These are phyloP conservation scores for Phytophthora colocasiae DNA, from an alignment of 352 stramenopile genomes.

Conservation along the genomic window DNA sequence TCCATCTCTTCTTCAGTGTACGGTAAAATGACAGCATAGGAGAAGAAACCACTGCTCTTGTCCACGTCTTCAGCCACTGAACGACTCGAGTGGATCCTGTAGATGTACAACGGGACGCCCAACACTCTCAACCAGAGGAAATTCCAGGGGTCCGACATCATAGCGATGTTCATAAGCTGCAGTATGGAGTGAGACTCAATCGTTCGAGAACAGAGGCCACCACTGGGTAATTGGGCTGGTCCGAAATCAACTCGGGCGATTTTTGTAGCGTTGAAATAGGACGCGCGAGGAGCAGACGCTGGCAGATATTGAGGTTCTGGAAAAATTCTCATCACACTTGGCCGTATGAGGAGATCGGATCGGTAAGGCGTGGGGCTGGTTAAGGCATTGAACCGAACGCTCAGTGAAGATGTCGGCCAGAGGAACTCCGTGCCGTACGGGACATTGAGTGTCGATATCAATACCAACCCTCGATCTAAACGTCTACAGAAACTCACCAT, in stretches of 20 bases:
- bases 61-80: not conserved
- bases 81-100: slow-evolving; percentile 19
- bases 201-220: slow-evolving; percentile 9
- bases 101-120: slow-evolving; percentile 42
- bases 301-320: not conserved
- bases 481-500: slow-evolving; percentile 1
- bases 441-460: slow-evolving; percentile 10
- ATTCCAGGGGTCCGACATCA: slow-evolving; percentile 59
- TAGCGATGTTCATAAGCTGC: slow-evolving; percentile 50
- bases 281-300: too few species aligned
- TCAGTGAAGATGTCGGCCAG: slow-evolving; percentile 27
- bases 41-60: not conserved
- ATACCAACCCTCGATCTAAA: not conserved
- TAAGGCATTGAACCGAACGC: slow-evolving; percentile 27
- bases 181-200: slow-evolving; percentile 23
- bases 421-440: slow-evolving; percentile 21
- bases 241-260: too few species aligned
- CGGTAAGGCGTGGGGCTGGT: not conserved
- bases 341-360: not conserved
- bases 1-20: slow-evolving; percentile 38
- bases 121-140: slow-evolving; percentile 40
- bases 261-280: too few species aligned
- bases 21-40: slow-evolving; percentile 27
- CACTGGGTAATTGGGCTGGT: not conserved
- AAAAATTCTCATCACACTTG: slow-evolving; percentile 3